These are phyloP conservation scores for Cyclotella baltica DNA, from an alignment of 108 stramenopile genomes.

Conservation along the genomic window DNA sequence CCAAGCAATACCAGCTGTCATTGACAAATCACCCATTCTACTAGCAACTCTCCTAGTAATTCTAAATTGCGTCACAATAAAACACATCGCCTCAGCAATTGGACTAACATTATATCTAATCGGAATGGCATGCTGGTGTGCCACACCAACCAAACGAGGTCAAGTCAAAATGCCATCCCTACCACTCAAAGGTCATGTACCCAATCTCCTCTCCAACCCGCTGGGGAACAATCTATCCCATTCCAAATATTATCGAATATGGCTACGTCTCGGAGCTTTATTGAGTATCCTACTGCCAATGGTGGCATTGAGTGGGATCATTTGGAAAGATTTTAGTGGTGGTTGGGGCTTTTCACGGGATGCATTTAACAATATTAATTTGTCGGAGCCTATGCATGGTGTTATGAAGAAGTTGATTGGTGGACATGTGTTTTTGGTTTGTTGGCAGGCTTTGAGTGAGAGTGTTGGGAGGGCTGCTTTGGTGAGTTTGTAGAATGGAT, in stretches of 20 bases:
- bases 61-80: conserved; percentile 50
- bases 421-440: conserved; percentile 67
- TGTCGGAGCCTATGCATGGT: conserved; percentile 37
- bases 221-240: conserved; percentile 58
- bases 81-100: conserved; percentile 42
- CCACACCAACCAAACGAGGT: conserved; percentile 35
- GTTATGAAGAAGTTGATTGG: conserved; percentile 33
- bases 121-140: conserved; percentile 43
- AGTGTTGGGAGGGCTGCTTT: conserved; percentile 39
- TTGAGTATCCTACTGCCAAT: conserved; percentile 64
- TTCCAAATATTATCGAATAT: conserved; percentile 56
- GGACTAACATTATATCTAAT: conserved; percentile 38
- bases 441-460: conserved; percentile 72
- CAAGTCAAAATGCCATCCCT: conserved; percentile 58
- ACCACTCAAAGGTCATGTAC: conserved; percentile 80
- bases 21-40: conserved; percentile 52
- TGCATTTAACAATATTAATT: neutral
- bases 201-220: conserved; percentile 68
- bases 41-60: conserved; percentile 45
- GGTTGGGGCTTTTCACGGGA: neutral
- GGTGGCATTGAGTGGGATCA: conserved; percentile 18
- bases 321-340: neutral
- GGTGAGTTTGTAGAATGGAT: conserved; percentile 8
- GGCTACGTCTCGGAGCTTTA: conserved; percentile 64
- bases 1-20: neutral